These are phyloP conservation scores for Ascochyta rabiei DNA, from an alignment of 2,329 filamentous ascomycete species.

Conservation along the genomic window DNA sequence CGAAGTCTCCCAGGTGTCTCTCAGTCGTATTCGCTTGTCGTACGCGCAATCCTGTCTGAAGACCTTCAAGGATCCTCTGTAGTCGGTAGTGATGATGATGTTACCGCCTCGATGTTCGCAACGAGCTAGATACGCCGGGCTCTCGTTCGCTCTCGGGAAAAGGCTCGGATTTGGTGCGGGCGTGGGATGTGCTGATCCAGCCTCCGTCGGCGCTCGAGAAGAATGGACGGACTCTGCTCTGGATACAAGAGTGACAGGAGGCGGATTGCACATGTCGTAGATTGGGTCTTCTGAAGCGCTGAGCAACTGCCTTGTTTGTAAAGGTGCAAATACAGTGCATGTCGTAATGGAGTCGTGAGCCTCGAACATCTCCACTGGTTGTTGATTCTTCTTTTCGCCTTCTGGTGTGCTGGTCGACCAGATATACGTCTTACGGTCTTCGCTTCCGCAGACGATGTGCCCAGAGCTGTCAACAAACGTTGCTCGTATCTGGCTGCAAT, in stretches of 20 bases:
- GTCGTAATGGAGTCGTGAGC: constrained; percentile 90
- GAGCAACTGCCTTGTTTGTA: constrained; percentile 76
- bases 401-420: constrained; percentile 75
- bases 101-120: constrained; percentile 80
- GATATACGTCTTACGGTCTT: constrained; percentile 87
- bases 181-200: constrained; percentile 42
- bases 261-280: constrained; percentile 96
- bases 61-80: constrained; percentile 86
- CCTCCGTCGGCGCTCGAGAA: constrained; percentile 56
- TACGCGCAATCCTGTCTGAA: constrained; percentile 94
- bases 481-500: constrained; percentile 87
- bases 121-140: constrained; percentile 77
- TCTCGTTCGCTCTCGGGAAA: constrained; percentile 62
- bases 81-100: constrained; percentile 91
- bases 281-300: constrained; percentile 85
- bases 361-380: constrained; percentile 86
- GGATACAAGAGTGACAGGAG: constrained; percentile 81
- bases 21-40: constrained; percentile 69
- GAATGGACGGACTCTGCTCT: constrained; percentile 67
- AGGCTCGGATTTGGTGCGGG: constrained; percentile 43
- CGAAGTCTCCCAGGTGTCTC: constrained; percentile 74
- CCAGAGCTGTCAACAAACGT: constrained; percentile 84
- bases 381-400: constrained; percentile 74
- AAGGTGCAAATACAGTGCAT: constrained; percentile 83
- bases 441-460: constrained; percentile 90